Evolutionary conservation across 1,139 yeast genomes (phyloP), one percentile per base, ranked within the genome.

Genomic region (Debaryomyces fabryi): DNA sequence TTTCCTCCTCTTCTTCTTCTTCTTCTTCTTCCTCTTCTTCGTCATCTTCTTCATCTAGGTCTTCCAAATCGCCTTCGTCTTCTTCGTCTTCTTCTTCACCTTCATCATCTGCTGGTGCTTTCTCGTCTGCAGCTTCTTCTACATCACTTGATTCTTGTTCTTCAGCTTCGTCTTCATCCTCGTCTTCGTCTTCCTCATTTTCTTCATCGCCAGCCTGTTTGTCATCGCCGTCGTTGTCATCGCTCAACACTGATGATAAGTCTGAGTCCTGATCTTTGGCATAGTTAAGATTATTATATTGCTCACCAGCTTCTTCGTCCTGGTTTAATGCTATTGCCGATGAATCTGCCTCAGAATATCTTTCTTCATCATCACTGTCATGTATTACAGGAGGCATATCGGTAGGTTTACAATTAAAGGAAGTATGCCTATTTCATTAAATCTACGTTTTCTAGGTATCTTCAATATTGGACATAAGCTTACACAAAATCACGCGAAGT

Each of bases 1-100:
- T 52, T 18, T 62, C 69, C 18, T 68, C 72, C 9, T 62, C 69
- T 1, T 59, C 63, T 8, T 57, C 67, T 25, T 57, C 65, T 6
- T 56, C 63, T 15, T 58, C 63, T 10, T 57, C 67, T 9, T 55
- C 65, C 2, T 58, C 60, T 1, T 57, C 57, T 16, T 56, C 66
- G 4, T 60, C 64, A 2, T 57, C 67, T 7, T 58, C 64, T 25
- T 60, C 67, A 0, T 57, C 61, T 15, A 58, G 64, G 10, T 57
- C 67, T 8, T 56, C 59, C 5, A 56, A 60, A 15, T 53, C 59
- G 4, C 51, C 57, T 23, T 54, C 62, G 2, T 55, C 55, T 5
- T 43, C 58, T n/a, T 53, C 60, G 3, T 52, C 60, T 3, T 53
- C 62, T 7, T 41, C 56, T 29, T 39, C 46, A 6, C 50, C 49